phyloP scores from a whole-genome alignment of 2,329 filamentous ascomycete species.

The Botrytis fragariae region DNA sequence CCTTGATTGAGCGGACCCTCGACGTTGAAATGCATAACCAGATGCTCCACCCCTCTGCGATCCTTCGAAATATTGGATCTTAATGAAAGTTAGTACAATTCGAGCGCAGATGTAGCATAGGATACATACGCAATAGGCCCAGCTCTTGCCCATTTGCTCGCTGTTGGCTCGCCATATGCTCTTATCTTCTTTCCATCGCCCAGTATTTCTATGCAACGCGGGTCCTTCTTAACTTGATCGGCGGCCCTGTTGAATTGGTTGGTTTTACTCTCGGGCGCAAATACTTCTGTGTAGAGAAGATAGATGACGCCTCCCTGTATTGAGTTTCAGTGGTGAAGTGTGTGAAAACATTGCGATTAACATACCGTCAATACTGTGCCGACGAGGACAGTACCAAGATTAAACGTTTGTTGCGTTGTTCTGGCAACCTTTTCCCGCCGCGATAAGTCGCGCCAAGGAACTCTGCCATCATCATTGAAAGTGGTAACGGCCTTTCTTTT shows the following conservation, averaged over 20 bases:
- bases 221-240: slow-evolving; percentile 70
- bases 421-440: slow-evolving; percentile 75
- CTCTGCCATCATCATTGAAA: slow-evolving; percentile 79
- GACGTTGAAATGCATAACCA: slow-evolving; percentile 84
- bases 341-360: slow-evolving; percentile 1
- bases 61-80: slow-evolving; percentile 70
- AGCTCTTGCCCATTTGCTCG: slow-evolving; percentile 74
- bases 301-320: slow-evolving; percentile 70
- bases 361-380: slow-evolving; percentile 75
- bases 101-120: not conserved
- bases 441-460: slow-evolving; percentile 78
- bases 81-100: slow-evolving; percentile 7
- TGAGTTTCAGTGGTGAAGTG: slow-evolving; percentile 23
- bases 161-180: slow-evolving; percentile 77
- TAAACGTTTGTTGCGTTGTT: slow-evolving; percentile 87
- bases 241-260: slow-evolving; percentile 86
- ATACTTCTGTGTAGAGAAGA: slow-evolving; percentile 77
- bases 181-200: slow-evolving; percentile 73
- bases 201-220: slow-evolving; percentile 68
- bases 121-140: slow-evolving; percentile 57
- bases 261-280: slow-evolving; percentile 81
- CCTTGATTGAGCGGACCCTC: slow-evolving; percentile 74
- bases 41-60: slow-evolving; percentile 70
- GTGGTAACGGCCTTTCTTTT: slow-evolving; percentile 72
- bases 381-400: slow-evolving; percentile 72